Percentiles rank a stretch among this genome's conserved stretches.
Evolutionary conservation across 2,329 filamentous ascomycete species (phyloP).

Genomic region (Sclerotinia minor): DNA sequence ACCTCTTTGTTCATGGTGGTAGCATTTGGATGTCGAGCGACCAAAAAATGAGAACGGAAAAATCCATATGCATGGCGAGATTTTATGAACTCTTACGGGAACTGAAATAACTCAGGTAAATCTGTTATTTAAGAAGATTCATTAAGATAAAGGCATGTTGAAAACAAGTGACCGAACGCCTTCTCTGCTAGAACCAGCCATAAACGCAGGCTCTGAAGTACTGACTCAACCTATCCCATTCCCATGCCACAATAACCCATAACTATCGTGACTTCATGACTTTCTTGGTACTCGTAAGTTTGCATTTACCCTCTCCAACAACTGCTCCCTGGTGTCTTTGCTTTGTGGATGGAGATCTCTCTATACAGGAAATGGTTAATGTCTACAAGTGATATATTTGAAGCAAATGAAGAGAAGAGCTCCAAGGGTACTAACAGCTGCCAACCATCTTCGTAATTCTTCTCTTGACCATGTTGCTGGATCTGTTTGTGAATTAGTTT

Average conservation of each 20-base stretch:
- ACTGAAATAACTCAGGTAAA: background rate
- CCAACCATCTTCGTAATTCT: conserved; percentile 79
- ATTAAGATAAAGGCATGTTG: conserved; percentile 13
- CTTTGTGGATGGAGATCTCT: conserved; percentile 62
- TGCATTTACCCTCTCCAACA: conserved; percentile 67
- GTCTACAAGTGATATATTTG: background rate
- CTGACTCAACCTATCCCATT: background rate
- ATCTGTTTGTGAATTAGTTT: conserved; percentile 46
- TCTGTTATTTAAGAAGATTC: background rate
- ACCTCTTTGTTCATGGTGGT: background rate
- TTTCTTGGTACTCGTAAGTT: conserved; percentile 55
- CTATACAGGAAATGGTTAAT: conserved; percentile 45
- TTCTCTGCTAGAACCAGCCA: background rate
- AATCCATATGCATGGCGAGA: background rate
- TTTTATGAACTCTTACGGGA: background rate
- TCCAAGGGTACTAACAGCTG: conserved; percentile 60
- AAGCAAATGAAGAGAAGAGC: conserved; percentile 10
- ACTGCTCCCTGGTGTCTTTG: conserved; percentile 60
- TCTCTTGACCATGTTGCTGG: conserved; percentile 74
- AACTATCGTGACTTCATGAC: background rate
- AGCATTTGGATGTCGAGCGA: background rate
- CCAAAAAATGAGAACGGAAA: background rate
- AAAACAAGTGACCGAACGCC: conserved; percentile 6
- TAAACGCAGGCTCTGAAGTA: background rate
- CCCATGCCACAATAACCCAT: background rate